phyloP scores from a whole-genome alignment of 176 grass and related monocot genomes.

The Stipa capillata region DNA sequence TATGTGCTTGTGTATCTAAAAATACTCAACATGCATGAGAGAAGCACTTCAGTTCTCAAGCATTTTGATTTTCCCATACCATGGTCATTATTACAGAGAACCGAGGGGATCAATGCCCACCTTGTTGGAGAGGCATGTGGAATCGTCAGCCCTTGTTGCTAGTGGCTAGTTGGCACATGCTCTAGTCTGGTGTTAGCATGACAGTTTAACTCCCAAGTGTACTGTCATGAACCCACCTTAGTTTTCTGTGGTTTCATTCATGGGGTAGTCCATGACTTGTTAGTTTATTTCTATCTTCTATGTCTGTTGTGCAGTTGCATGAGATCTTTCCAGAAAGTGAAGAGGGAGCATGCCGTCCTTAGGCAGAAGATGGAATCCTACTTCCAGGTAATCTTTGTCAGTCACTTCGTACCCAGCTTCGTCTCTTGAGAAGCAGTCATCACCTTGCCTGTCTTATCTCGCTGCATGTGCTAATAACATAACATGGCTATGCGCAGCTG shows the following conservation, averaged over 20 bases:
- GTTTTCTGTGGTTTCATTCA: background rate
- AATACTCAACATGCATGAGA: background rate
- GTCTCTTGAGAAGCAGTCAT: background rate
- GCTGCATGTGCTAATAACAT: background rate
- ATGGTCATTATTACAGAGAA: background rate
- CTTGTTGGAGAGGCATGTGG: background rate
- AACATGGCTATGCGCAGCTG: constrained; percentile 30
- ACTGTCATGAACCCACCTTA: background rate
- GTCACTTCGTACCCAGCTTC: background rate
- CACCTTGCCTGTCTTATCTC: background rate
- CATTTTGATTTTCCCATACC: background rate
- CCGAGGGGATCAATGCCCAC: no score
- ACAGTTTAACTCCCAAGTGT: background rate
- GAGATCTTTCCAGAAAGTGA: constrained; percentile 70
- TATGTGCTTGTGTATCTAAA: background rate
- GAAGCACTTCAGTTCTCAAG: background rate
- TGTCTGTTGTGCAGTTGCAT: constrained; percentile 34
- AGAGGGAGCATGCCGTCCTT: constrained; percentile 61
- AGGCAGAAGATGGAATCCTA: constrained; percentile 82
- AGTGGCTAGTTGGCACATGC: constrained; percentile 1
- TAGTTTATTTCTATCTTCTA: background rate
- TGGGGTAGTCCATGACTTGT: background rate
- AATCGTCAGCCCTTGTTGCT: background rate
- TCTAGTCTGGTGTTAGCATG: background rate
- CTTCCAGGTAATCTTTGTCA: constrained; percentile 53